Evolutionary conservation across 805 yeast species (phyloP), one percentile per base, ranked within the genome.

Genomic region (Myxozyma kluyveri): DNA sequence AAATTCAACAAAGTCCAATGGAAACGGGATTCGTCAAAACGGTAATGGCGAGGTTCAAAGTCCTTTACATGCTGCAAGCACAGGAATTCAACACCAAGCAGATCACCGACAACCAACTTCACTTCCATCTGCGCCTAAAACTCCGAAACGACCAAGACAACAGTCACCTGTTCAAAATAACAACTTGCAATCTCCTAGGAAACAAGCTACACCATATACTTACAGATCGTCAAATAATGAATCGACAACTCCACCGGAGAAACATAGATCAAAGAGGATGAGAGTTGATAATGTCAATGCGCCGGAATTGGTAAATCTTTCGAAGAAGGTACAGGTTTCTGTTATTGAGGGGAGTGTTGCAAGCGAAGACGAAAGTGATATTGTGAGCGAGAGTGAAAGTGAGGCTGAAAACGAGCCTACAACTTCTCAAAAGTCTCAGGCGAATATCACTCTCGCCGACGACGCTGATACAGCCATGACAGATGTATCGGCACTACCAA

Each of bases 361-460:
- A 9, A 10, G 18, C 38, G 38, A n/a, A n/a, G n/a, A n/a, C n/a
- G n/a, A 4, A 6, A 35, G 38, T 17, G 38, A 35, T 7, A 35
- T 4, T 12, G 38, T n/a, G 38, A 35, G 38, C 38, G 38, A 35
- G 38, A 12, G 38, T 17, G 38, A 35, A 17, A 39, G 27, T 12
- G 27, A 39, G n/a, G 19, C 6, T 9, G 27, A 39, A 39, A 21
- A 14, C 4, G 23, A 12, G 9, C 18, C 18, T 14, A 10, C 40
- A 36, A 36, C 10, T 36, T 9, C n/a, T 12, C 35, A 12, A 12
- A n/a, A 31, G n/a, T 12, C 31, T 26, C 32, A 38, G 32, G 40
- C 32, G 18, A 46, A 33, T 14, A 22, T 7, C 3, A 18, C 22
- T 4, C 48, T 35, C 17, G 48, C 26, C 42, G 48, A 45, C 14